Evolutionary conservation across 129 eudicot species (phyloP).

Genomic region (Pseudognaphalium luteoalbum): DNA sequence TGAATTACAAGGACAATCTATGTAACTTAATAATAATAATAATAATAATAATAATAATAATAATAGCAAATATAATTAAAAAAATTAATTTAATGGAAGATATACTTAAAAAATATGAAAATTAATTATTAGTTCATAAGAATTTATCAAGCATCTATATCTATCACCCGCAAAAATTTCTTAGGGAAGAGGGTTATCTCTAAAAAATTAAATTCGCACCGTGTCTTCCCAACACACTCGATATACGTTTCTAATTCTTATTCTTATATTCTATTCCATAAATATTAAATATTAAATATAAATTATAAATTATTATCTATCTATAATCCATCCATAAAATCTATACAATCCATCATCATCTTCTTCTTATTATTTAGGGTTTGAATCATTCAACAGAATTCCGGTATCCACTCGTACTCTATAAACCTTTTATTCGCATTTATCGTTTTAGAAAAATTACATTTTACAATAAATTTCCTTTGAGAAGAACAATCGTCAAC

Average conservation of each 20-base stretch:
- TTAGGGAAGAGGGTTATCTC: constrained; percentile 1
- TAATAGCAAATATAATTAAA: too few relatives aligned
- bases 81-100: too few relatives aligned
- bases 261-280: background rate
- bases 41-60: too few relatives aligned
- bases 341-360: background rate
- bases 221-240: background rate
- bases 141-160: too few relatives aligned
- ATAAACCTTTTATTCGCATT: background rate
- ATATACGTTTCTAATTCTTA: constrained; percentile 12
- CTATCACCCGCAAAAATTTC: constrained; percentile 5
- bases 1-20: too few relatives aligned
- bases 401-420: background rate
- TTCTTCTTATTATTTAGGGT: constrained; percentile 14
- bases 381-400: constrained; percentile 23
- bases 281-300: too few relatives aligned
- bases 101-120: too few relatives aligned
- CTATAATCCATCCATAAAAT: background rate
- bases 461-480: background rate
- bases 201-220: background rate
- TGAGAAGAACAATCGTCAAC: background rate
- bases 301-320: too few relatives aligned
- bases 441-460: background rate
- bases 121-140: too few relatives aligned
- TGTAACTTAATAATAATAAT: too few relatives aligned